A percentile compares a stretch with the other conserved stretches of the same genome.
These are phyloP conservation scores for Saturnispora saitoi DNA, from an alignment of 805 yeast genomes.

Conservation along the genomic window DNA sequence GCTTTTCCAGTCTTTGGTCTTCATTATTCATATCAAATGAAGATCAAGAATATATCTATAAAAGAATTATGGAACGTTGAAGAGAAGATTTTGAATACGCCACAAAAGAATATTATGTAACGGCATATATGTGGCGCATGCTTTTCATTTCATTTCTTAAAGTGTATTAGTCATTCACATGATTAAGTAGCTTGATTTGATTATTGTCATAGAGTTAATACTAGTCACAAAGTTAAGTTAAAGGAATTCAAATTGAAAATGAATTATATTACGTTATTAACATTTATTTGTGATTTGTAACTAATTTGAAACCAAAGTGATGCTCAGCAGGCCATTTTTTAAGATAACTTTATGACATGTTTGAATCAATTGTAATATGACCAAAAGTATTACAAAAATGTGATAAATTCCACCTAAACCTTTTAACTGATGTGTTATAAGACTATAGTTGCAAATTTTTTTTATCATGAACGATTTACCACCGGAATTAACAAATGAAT, in stretches of 20 bases:
- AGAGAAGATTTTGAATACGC: too few species aligned
- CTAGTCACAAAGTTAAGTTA: too few species aligned
- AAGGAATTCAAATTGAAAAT: too few species aligned
- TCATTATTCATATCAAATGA: neutral
- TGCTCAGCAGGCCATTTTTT: slow-evolving; percentile 2
- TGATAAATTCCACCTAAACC: slow-evolving; percentile 1
- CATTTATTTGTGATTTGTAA: neutral
- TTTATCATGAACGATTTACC: neutral
- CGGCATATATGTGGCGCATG: too few species aligned
- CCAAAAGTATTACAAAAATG: neutral
- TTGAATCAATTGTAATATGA: neutral
- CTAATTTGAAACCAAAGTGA: slow-evolving; percentile 3
- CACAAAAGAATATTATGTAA: too few species aligned
- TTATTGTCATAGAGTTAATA: too few species aligned
- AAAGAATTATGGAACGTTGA: neutral
- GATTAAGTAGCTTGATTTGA: too few species aligned
- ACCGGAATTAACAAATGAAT: neutral
- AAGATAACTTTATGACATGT: slow-evolving; percentile 1
- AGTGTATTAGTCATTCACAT: too few species aligned
- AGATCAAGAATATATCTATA: neutral
- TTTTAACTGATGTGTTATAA: neutral
- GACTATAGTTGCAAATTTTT: neutral
- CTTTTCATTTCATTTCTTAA: too few species aligned
- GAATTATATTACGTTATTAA: neutral
- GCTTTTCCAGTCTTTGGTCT: neutral